A percentile compares a stretch with the other conserved stretches of the same genome.
These are phyloP conservation scores for Malassezia dermatis DNA, from an alignment of 1,284 basidiomycete species.

Conservation along the genomic window DNA sequence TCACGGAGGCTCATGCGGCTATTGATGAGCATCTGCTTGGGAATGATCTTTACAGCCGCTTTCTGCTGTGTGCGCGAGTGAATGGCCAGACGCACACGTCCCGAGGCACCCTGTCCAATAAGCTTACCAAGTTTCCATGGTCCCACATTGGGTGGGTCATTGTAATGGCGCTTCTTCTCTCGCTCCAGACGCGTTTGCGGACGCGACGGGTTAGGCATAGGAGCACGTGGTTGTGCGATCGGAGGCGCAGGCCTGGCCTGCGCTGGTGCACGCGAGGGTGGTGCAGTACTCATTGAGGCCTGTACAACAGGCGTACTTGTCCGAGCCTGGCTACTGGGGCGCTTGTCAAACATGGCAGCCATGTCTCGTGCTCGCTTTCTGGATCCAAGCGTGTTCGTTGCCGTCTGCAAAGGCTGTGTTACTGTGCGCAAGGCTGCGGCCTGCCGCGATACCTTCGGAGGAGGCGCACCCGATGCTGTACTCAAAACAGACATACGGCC, in stretches of 20 bases:
- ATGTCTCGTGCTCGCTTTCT: constrained; percentile 9
- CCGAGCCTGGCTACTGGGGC: not conserved
- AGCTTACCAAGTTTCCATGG: constrained; percentile 87
- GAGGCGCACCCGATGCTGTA: not conserved
- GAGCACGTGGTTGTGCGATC: not conserved
- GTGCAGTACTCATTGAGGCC: not conserved
- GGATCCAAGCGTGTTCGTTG: constrained; percentile 13
- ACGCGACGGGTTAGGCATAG: constrained; percentile 6
- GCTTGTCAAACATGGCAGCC: constrained; percentile 6
- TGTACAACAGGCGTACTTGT: not conserved
- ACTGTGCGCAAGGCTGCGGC: constrained; percentile 14
- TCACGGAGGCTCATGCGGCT: constrained; percentile 64
- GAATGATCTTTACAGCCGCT: constrained; percentile 93
- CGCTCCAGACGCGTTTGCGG: constrained; percentile 38
- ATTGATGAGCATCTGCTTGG: constrained; percentile 65
- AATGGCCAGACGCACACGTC: constrained; percentile 75
- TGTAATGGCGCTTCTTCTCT: constrained; percentile 49
- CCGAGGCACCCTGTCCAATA: constrained; percentile 76
- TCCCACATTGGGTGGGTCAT: constrained; percentile 58
- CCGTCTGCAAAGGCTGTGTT: constrained; percentile 12
- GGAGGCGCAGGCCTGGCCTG: constrained; percentile 7
- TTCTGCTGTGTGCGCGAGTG: constrained; percentile 77
- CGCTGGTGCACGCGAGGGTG: not conserved
- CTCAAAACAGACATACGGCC: not conserved
- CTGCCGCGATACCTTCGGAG: constrained; percentile 11